Base-by-base conservation (phyloP, 169 alveolate genomes). In the Eimeria maxima region DNA sequence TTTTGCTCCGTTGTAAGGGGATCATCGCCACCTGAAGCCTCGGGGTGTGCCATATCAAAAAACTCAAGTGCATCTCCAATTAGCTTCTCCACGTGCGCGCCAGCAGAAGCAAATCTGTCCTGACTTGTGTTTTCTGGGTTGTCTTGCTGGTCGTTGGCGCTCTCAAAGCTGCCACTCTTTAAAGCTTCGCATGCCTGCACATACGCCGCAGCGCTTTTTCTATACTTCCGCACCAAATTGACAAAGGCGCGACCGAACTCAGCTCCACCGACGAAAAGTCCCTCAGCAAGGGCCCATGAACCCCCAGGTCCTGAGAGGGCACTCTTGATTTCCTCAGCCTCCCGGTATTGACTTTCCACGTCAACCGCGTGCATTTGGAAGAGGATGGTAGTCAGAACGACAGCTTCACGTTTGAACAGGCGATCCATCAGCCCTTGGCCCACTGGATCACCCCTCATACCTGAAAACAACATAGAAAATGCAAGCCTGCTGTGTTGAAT, bases 301-400 rank as follows among this genome's bases (percentile, higher is more conserved):
- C 95, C 95, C 42, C 90, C 95, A 2, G 50, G 50, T 14, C 91
- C 91, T 11, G 69, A 76, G 6, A 92, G 92, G 42, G 86, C 96
- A 60, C 55, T 55, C 55, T 92, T 86, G 71, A 92, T 53, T 10
- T 38, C 53, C 1, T 63, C 96, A 1, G 92, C 96, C 27, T 86
- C 81, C 6, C 44, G 22, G 22, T 33, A 73, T 29, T 76, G 76
- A n/a, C 55, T 20, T 16, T 92, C 93, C 45, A 92, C 86, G 73
- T 92, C 73, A 29, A 92, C 96, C 4, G 92, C 96, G 45, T 92
- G 93, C 53, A 92, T 73, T 81, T 92, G 96, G 44, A 92, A 92
- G 33, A 92, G 86, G 27, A 92, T 55, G 5, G 96, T 92, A 57
- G 74, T 57, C 38, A 92, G 74, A n/a, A 92, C 96, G 42, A 78